A percentile compares a stretch with the other conserved stretches of the same genome.
phyloP scores from a whole-genome alignment of 1,284 basidiomycete genomes.

The Fomitopsis pinicola region DNA sequence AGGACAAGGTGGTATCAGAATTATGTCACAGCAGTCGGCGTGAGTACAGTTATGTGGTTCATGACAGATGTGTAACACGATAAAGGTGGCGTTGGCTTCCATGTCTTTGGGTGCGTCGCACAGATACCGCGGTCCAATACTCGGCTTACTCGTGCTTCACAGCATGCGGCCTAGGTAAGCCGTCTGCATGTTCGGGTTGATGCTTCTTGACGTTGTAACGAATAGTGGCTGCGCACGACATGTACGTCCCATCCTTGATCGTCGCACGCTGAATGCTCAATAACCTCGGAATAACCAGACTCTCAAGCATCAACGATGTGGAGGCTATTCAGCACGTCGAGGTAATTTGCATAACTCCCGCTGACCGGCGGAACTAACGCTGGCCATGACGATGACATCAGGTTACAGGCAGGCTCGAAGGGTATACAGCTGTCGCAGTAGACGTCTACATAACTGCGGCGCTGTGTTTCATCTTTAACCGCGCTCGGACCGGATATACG shows the following conservation, averaged over 20 bases:
- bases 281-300: not conserved
- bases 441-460: not conserved
- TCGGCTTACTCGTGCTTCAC: not conserved
- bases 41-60: not conserved
- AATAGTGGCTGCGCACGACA: constrained; percentile 3
- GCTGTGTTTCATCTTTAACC: not conserved
- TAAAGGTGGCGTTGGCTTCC: not conserved
- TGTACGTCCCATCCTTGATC: not conserved
- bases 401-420: constrained; percentile 1
- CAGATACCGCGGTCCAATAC: not conserved
- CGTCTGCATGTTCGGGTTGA: not conserved
- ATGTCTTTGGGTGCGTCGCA: not conserved
- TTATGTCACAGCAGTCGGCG: not conserved
- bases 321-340: not conserved
- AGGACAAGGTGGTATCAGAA: not conserved
- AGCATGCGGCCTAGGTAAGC: constrained; percentile 2
- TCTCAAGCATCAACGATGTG: not conserved
- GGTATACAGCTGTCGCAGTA: not conserved
- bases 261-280: too few species aligned
- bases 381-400: not conserved
- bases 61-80: not conserved
- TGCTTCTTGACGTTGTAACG: not conserved
- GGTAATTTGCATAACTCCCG: not conserved
- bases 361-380: too few species aligned
- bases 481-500: not conserved